phyloP scores from a whole-genome alignment of 1,284 basidiomycete species.

The Takashimella tepidaria region DNA sequence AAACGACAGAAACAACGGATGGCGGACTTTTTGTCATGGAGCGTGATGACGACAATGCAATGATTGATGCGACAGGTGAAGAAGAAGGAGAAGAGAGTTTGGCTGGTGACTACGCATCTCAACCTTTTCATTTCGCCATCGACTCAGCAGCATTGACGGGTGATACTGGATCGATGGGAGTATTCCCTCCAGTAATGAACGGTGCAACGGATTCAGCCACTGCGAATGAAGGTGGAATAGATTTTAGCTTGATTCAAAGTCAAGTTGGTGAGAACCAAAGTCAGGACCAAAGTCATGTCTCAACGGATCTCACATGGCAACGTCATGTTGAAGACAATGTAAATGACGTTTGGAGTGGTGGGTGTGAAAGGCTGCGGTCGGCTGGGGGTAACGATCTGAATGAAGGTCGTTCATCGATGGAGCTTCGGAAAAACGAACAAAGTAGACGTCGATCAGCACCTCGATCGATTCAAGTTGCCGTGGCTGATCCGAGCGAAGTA shows the following conservation, averaged over 20 bases:
- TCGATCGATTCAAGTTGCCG: not conserved
- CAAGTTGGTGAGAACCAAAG: not conserved
- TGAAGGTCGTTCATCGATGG: not conserved
- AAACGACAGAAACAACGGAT: not conserved
- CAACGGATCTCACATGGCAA: not conserved
- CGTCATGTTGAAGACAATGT: not conserved
- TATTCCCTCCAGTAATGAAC: not conserved
- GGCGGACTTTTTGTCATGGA: not conserved
- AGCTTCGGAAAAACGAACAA: not conserved
- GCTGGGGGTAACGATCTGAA: not conserved
- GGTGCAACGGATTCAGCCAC: not conserved
- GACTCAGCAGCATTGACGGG: not conserved
- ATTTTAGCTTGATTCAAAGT: not conserved
- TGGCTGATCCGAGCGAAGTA: conserved; percentile 3
- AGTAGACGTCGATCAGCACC: not conserved
- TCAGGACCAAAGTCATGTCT: not conserved
- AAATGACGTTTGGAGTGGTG: not conserved
- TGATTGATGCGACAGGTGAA: not conserved
- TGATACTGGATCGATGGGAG: not conserved
- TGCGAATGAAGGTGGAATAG: not conserved
- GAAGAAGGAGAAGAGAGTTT: not conserved
- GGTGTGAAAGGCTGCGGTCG: no score
- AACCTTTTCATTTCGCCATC: not conserved
- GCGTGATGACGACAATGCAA: not conserved
- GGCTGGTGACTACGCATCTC: not conserved